Conservation (phyloP, 2,329 filamentous ascomycete genomes). For the Coniochaeta sp. region DNA sequence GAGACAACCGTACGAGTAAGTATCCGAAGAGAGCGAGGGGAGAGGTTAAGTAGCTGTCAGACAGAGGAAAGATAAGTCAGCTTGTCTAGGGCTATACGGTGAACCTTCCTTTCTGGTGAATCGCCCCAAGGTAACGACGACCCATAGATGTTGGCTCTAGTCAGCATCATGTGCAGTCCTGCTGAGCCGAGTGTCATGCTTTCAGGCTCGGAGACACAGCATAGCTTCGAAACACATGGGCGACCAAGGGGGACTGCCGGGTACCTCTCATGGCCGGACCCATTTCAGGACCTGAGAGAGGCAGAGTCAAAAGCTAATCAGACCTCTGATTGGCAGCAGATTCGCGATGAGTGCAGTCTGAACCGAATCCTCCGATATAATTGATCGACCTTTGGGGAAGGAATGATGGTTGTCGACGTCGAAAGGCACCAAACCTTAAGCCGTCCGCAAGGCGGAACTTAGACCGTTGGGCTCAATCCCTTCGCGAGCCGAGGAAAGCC, state of each 20-base stretch:
- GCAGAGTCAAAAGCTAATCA: not conserved
- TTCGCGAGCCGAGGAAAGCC: conserved; percentile 21
- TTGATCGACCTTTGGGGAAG: not conserved
- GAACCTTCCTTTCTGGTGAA: conserved; percentile 2
- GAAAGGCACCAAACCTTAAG: not conserved
- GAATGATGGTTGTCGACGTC: not conserved
- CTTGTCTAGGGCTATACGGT: not conserved
- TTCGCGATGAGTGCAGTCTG: not conserved
- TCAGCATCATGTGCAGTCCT: not conserved
- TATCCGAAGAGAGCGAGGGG: not conserved
- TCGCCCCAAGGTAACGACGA: not conserved
- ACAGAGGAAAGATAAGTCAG: not conserved
- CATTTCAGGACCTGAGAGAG: not conserved
- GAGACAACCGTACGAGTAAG: not conserved
- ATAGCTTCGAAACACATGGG: not conserved
- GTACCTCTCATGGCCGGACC: not conserved
- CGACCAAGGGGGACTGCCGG: not conserved
- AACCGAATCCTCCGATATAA: not conserved
- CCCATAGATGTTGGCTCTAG: not conserved
- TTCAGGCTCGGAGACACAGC: not conserved
- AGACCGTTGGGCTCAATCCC: conserved; percentile 11
- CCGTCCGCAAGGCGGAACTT: conserved; percentile 13
- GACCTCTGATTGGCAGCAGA: not conserved
- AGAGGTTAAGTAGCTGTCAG: not conserved
- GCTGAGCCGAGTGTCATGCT: not conserved